Evolutionary conservation across 1,139 yeast genomes (phyloP), one percentile per base, ranked within the genome.

Genomic region (Kodamaea plutei): DNA sequence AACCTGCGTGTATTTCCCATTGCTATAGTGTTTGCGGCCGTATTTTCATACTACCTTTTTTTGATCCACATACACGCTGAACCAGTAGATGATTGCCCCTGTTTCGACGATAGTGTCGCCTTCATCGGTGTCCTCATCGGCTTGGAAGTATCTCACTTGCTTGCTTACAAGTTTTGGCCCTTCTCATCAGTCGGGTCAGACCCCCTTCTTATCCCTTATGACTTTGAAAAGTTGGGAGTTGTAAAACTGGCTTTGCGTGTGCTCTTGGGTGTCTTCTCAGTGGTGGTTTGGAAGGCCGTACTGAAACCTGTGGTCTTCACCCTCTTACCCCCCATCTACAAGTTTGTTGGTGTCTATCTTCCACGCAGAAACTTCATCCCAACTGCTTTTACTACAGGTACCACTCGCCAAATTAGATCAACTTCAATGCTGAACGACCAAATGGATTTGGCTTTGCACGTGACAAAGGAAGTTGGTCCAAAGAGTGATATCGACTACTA

Each of bases 81-180:
- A 39, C 97, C 98, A 1, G 80, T 84, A 8, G 98, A 91, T 47
- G 84, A 82, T 47, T 91, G 98, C 52, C 98, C 98, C 0, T 91
- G 98, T 53, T 89, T 83, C 54, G 97, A 87, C 49, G 98, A 91
- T 50, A 79, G 93, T 6, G 96, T 91, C 13, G 95, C 97, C 3
- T 91, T 91, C 47, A 64, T 88, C 34, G 96, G 96, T 2, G 98
- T 91, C 17, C 69, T 88, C 13, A 66, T 82, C 29, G 97, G 97
- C 0, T 47, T 80, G 16, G 87, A 79, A 39, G 41, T 79, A 22
- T 69, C 79, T 8, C 74, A 73, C 40, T 75, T 81, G 72, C 43
- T 48, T 15, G 44, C 48, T 9, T 25, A 27, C 22, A 24, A 22
- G 17, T 28, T 19, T 22, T 20, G 17, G 16, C 21, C 21, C 17